Evolutionary conservation across 441 rosid genomes (phyloP).

Genomic region (Omphalea diandra): DNA sequence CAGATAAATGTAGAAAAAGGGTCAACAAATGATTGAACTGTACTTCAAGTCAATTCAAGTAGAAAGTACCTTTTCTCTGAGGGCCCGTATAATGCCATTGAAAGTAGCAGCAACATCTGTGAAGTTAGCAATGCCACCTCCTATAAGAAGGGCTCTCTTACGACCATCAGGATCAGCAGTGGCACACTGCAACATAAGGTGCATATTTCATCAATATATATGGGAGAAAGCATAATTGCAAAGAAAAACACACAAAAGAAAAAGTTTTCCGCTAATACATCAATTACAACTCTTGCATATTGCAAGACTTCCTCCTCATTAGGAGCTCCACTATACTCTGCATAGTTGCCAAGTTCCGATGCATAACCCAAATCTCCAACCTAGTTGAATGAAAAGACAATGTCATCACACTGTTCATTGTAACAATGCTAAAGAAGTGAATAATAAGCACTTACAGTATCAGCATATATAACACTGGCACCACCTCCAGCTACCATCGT

Average conservation of each 20-base stretch:
- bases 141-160: conserved; percentile 81
- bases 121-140: conserved; percentile 95
- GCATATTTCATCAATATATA: conserved; percentile 13
- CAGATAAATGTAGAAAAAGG: conserved; percentile 1
- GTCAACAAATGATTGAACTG: conserved; percentile 14
- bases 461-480: conserved; percentile 95
- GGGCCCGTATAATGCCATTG: conserved; percentile 79
- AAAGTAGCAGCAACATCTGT: conserved; percentile 94
- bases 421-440: conserved; percentile 8
- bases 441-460: conserved; percentile 55
- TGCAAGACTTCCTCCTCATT: conserved; percentile 94
- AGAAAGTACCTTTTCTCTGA: conserved; percentile 70
- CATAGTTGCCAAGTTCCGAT: conserved; percentile 89
- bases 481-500: conserved; percentile 99
- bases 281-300: conserved; percentile 90
- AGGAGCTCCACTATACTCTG: conserved; percentile 98
- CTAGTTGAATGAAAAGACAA: conserved; percentile 35
- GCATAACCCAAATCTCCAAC: conserved; percentile 98
- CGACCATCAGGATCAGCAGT: conserved; percentile 85
- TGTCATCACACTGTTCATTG: neutral
- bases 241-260: neutral
- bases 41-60: neutral
- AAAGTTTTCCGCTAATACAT: conserved; percentile 44
- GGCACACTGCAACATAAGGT: conserved; percentile 58
- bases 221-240: neutral